These are phyloP conservation scores for Naganishia kalamii DNA, from an alignment of 768 basidiomycete genomes.

Conservation along the genomic window DNA sequence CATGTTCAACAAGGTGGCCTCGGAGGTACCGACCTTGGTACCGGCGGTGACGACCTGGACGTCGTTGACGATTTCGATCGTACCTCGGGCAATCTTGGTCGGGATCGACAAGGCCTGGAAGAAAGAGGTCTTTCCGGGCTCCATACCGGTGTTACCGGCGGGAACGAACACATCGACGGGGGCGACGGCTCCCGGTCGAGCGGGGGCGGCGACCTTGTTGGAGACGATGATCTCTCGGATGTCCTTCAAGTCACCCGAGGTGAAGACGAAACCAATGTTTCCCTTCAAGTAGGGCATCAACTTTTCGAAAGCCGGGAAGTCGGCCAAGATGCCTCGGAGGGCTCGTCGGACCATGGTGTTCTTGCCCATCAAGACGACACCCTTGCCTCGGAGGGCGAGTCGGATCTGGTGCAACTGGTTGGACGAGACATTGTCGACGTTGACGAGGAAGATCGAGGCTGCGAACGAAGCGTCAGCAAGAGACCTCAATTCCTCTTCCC, in stretches of 20 bases:
- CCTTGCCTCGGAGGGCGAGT: conserved; percentile 83
- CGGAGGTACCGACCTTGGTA: conserved; percentile 89
- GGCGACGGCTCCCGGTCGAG: conserved; percentile 93
- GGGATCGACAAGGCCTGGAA: conserved; percentile 99
- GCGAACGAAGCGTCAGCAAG: background rate
- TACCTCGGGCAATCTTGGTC: conserved; percentile 99
- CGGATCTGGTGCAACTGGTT: conserved; percentile 69
- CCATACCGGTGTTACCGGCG: conserved; percentile 98
- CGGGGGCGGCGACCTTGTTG: conserved; percentile 98
- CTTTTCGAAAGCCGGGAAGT: conserved; percentile 89
- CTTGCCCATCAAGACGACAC: conserved; percentile 98
- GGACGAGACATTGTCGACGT: conserved; percentile 99
- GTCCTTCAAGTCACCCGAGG: conserved; percentile 83
- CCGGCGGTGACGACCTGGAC: conserved; percentile 90
- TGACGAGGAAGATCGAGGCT: conserved; percentile 98
- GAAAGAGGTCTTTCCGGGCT: conserved; percentile 99
- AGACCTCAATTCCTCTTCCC: background rate
- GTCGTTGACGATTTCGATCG: conserved; percentile 97
- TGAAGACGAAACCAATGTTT: conserved; percentile 99
- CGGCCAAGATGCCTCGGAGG: conserved; percentile 79
- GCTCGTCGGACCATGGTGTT: conserved; percentile 99
- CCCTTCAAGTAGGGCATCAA: conserved; percentile 92
- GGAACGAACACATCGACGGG: conserved; percentile 88
- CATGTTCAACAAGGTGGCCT: conserved; percentile 99
- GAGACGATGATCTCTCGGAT: conserved; percentile 84